Percentiles rank a stretch among this genome's conserved stretches.
Conservation (phyloP, 176 grass and related monocot genomes). For the Paspalum notatum region DNA sequence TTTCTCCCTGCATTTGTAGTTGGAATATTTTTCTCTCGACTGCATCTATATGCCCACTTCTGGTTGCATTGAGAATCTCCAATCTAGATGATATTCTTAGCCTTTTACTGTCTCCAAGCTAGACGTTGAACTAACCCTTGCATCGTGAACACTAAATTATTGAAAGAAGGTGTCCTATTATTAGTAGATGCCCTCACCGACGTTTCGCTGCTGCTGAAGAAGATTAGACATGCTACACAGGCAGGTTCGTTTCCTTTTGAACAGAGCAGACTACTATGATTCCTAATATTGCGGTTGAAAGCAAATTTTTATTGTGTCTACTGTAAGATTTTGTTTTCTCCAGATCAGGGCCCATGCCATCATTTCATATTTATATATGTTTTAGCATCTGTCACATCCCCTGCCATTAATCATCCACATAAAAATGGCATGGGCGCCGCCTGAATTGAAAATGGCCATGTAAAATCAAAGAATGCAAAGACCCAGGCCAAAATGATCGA, state of each 20-base stretch:
- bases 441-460: not conserved
- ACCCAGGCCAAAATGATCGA: no score
- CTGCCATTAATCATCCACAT: not conserved
- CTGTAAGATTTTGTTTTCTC: not conserved
- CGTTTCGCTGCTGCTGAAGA: constrained; percentile 16
- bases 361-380: not conserved
- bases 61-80: not conserved
- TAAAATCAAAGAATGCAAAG: no score
- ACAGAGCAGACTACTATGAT: not conserved
- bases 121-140: no score
- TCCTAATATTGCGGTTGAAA: not conserved
- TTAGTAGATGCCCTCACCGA: constrained; percentile 28
- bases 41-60: not conserved
- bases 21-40: not conserved
- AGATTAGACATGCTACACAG: constrained; percentile 10
- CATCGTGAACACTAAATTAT: not conserved
- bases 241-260: constrained; percentile 7
- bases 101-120: no score
- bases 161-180: not conserved
- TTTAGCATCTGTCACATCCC: not conserved
- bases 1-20: constrained; percentile 1
- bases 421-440: not conserved
- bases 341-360: not conserved
- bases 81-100: no score
- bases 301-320: not conserved